phyloP scores from a whole-genome alignment of 2,329 filamentous ascomycete genomes.

The Trichophaea hybrida region DNA sequence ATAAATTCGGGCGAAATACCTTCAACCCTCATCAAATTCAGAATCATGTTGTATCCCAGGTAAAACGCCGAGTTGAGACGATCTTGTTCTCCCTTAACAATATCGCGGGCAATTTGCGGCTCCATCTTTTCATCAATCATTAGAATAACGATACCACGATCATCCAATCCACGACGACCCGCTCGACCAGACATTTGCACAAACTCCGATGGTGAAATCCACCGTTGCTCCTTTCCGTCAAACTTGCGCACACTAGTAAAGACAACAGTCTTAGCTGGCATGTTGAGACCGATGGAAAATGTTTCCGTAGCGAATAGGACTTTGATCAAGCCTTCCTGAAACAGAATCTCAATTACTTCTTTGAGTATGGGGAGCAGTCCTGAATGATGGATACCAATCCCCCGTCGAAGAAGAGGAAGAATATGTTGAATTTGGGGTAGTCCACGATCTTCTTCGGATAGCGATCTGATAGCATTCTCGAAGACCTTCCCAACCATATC shows the following conservation, averaged over 20 bases:
- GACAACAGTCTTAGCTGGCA: slow-evolving; percentile 98
- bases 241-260: slow-evolving; percentile 95
- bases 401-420: slow-evolving; percentile 71
- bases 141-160: slow-evolving; percentile 98
- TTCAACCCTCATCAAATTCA: slow-evolving; percentile 93
- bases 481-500: slow-evolving; percentile 91
- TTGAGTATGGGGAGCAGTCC: slow-evolving; percentile 90
- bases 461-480: slow-evolving; percentile 75
- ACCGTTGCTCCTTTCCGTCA: slow-evolving; percentile 65
- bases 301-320: slow-evolving; percentile 96
- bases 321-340: slow-evolving; percentile 96
- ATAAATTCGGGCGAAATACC: slow-evolving; percentile 98
- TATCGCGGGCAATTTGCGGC: slow-evolving; percentile 80
- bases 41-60: slow-evolving; percentile 96
- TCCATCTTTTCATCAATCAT: slow-evolving; percentile 98
- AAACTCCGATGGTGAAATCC: slow-evolving; percentile 88
- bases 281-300: slow-evolving; percentile 96
- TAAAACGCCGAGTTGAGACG: slow-evolving; percentile 96
- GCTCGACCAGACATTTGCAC: slow-evolving; percentile 98
- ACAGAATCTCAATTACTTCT: slow-evolving; percentile 96
- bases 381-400: slow-evolving; percentile 94
- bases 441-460: slow-evolving; percentile 80
- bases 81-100: slow-evolving; percentile 92
- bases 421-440: slow-evolving; percentile 85
- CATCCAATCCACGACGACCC: slow-evolving; percentile 90